These are phyloP conservation scores for Aschersonia sp. DNA, from an alignment of 2,329 filamentous ascomycete species.

Conservation along the genomic window DNA sequence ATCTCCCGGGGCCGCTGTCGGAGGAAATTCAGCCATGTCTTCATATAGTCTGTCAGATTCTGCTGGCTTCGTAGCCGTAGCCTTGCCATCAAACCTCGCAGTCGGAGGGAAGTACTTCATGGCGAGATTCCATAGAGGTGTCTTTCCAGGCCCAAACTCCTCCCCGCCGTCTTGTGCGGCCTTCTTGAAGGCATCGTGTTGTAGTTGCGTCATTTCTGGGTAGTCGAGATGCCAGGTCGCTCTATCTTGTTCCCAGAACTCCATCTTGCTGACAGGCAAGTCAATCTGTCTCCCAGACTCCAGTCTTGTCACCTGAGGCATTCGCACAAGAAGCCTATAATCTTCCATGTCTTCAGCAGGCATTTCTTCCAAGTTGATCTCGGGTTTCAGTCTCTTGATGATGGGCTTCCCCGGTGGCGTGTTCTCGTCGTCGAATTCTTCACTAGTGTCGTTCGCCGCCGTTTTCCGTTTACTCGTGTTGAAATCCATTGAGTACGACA, in stretches of 20 bases:
- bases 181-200: slow-evolving; percentile 39
- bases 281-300: slow-evolving; percentile 44
- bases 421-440: slow-evolving; percentile 31
- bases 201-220: slow-evolving; percentile 47
- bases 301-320: slow-evolving; percentile 33
- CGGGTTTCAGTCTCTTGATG: slow-evolving; percentile 42
- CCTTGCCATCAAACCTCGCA: slow-evolving; percentile 1
- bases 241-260: slow-evolving; percentile 42
- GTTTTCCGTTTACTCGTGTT: slow-evolving; percentile 43
- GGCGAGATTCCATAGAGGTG: slow-evolving; percentile 39
- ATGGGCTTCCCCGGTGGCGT: slow-evolving; percentile 26
- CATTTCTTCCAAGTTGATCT: slow-evolving; percentile 22
- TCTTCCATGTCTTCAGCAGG: slow-evolving; percentile 25
- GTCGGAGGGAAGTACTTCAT: slow-evolving; percentile 43
- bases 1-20: slow-evolving; percentile 15
- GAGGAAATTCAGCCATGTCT: slow-evolving; percentile 12
- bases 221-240: slow-evolving; percentile 47
- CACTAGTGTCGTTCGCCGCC: slow-evolving; percentile 30
- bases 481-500: slow-evolving; percentile 19
- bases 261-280: slow-evolving; percentile 36
- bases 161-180: slow-evolving; percentile 36
- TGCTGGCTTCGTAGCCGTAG: no score
- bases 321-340: slow-evolving; percentile 28
- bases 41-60: slow-evolving; percentile 7
- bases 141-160: slow-evolving; percentile 35